These are phyloP conservation scores for Coprinellus aureogranulatus DNA, from an alignment of 768 basidiomycete genomes.

Conservation along the genomic window DNA sequence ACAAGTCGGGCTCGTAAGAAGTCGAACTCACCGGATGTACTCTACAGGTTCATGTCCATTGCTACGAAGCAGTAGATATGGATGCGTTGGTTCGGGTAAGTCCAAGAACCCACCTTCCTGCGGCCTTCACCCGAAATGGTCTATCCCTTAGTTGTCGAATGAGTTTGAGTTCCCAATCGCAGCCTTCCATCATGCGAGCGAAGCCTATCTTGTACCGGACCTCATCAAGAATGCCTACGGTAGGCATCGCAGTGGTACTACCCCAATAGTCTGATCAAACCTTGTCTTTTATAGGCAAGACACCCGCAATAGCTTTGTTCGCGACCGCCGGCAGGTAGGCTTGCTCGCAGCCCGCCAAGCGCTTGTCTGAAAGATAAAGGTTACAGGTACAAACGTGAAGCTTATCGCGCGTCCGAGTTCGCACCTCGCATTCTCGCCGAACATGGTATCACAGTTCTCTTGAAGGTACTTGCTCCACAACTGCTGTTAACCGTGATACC, in stretches of 20 bases:
- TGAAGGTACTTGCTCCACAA: constrained; percentile 54
- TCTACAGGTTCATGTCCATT: constrained; percentile 51
- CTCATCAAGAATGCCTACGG: constrained; percentile 69
- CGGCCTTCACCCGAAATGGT: neutral
- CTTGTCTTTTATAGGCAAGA: constrained; percentile 42
- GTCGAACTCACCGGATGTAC: neutral
- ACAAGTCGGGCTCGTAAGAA: no score
- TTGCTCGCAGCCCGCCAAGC: no score
- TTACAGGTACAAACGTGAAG: constrained; percentile 71
- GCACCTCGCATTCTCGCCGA: constrained; percentile 73
- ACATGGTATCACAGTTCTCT: constrained; percentile 62
- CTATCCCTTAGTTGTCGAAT: constrained; percentile 60
- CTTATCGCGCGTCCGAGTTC: constrained; percentile 78
- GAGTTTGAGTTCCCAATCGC: constrained; percentile 82
- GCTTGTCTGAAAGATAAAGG: neutral
- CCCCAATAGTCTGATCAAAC: neutral
- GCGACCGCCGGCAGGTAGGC: constrained; percentile 47
- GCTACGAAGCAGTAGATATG: constrained; percentile 64
- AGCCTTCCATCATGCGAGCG: constrained; percentile 76
- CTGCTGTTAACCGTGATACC: no score
- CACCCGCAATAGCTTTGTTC: constrained; percentile 79
- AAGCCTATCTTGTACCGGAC: constrained; percentile 81
- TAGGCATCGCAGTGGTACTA: constrained; percentile 11
- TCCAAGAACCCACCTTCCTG: constrained; percentile 3
- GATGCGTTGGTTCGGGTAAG: constrained; percentile 68